phyloP scores from a whole-genome alignment of 257 asterid genomes.

The Jacaranda copaia region DNA sequence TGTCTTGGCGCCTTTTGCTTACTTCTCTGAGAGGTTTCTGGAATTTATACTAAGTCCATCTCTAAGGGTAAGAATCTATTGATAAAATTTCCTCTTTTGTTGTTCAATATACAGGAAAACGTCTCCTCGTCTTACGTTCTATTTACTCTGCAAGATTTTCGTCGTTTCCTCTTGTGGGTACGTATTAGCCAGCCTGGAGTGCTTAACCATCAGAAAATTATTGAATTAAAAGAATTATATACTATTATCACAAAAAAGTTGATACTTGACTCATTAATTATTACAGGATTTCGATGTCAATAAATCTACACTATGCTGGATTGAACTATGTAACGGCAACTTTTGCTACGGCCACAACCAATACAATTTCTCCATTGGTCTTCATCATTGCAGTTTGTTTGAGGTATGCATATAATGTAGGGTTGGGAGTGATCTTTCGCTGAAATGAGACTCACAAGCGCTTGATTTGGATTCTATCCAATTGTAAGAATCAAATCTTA shows the following conservation, averaged over 20 bases:
- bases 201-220: no score
- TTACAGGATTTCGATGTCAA: conserved; percentile 52
- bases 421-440: no score
- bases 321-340: conserved; percentile 63
- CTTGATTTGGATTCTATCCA: no score
- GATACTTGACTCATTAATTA: no score
- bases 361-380: conserved; percentile 61
- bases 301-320: conserved; percentile 54
- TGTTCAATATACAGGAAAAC: conserved; percentile 43
- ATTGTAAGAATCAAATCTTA: no score
- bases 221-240: no score
- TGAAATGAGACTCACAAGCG: no score
- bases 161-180: conserved; percentile 61
- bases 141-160: conserved; percentile 54
- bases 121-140: conserved; percentile 45
- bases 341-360: conserved; percentile 60
- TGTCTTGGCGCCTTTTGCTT: conserved; percentile 62
- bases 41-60: neutral
- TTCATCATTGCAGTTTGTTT: conserved; percentile 58
- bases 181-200: neutral
- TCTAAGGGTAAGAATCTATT: neutral
- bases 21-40: conserved; percentile 43
- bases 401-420: conserved; percentile 41
- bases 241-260: no score
- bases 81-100: neutral